Evolutionary conservation across 2,329 filamentous ascomycete genomes (phyloP), one percentile per base, ranked within the genome.

Genomic region (Neofusicoccum cordaticola): DNA sequence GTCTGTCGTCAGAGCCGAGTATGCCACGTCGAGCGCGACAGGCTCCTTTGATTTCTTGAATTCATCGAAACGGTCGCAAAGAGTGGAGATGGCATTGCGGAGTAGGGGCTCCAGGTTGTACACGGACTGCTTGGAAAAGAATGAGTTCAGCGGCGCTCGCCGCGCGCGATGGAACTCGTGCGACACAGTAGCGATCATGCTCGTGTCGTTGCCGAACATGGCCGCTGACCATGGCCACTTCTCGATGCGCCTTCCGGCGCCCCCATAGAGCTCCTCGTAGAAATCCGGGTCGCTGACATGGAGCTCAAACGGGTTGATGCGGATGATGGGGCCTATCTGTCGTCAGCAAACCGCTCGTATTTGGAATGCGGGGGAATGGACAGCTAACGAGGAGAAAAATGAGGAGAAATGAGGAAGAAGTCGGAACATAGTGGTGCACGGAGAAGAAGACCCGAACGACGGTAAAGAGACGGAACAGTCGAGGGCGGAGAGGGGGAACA

Each of bases 301-400:
- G 2, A 75, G 62, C 68, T 76, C 73, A 47, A 72, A 65, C 8
- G 73, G 73, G 35, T 69, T 75, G 67, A 75, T 74, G 39, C 73
- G 73, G 3, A 76, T 68, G 11, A 76, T 73, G 1, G 73, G 73
- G 0, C 73, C 73, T 51, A 37, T 2, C 19, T 44, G 35, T 19
- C 12, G 27, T 56, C 39, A 51, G 42, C 11, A 6, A 11, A 27
- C 2, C 9, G 15, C 12, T 42, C 13, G 22, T 22, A 7, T 13
- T 11, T 31, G 17, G 11, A 37, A n/a, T 22, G 60, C 45, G 60
- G 45, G 58, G 56, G 22, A 57, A 34, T n/a, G 41, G 37, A 41
- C 27, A 27, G 56, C 2, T 6, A 1, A 9, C 3, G 34, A 52
- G 34, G 17, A 42, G 19, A 15, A 22, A n/a, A 11, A 12, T 60